phyloP scores from a whole-genome alignment of 371 early-diverging fungal genomes.

The Nematocida ausubeli region DNA sequence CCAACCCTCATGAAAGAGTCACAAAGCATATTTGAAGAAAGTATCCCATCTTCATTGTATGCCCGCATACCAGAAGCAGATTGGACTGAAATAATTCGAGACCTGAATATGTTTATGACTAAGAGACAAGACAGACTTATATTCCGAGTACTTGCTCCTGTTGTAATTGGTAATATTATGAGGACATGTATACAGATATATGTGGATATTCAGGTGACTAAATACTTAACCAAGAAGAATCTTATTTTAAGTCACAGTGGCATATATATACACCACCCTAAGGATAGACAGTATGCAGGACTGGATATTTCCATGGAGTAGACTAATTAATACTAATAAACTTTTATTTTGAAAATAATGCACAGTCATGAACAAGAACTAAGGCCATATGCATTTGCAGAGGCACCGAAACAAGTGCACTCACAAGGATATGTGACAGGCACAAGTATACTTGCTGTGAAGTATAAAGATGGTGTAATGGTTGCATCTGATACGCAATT shows the following conservation, averaged over 20 bases:
- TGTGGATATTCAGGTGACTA: constrained; percentile 20
- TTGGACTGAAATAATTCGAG: constrained; percentile 1
- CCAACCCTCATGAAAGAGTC: not conserved
- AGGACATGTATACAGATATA: not conserved
- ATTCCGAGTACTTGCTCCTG: not conserved
- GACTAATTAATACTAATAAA: constrained; percentile 6
- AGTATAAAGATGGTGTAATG: constrained; percentile 50
- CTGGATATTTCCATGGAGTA: constrained; percentile 26
- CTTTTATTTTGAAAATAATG: constrained; percentile 45
- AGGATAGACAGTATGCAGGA: constrained; percentile 32
- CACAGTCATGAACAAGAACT: constrained; percentile 14
- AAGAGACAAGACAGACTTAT: not conserved
- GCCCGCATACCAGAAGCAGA: constrained; percentile 25
- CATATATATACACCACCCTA: constrained; percentile 39
- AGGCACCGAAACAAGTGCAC: not conserved
- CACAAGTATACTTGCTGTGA: constrained; percentile 51
- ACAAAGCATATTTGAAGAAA: constrained; percentile 21
- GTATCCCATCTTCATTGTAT: constrained; percentile 26
- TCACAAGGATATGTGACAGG: constrained; percentile 26
- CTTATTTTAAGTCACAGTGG: constrained; percentile 4
- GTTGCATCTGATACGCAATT: constrained; percentile 54
- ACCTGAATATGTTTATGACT: constrained; percentile 5
- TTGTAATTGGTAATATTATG: constrained; percentile 11
- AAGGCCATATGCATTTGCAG: constrained; percentile 5
- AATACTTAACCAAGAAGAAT: constrained; percentile 38